These are phyloP conservation scores for Schizosaccharomyces pombe DNA, from an alignment of 805 yeast species.

Conservation along the genomic window DNA sequence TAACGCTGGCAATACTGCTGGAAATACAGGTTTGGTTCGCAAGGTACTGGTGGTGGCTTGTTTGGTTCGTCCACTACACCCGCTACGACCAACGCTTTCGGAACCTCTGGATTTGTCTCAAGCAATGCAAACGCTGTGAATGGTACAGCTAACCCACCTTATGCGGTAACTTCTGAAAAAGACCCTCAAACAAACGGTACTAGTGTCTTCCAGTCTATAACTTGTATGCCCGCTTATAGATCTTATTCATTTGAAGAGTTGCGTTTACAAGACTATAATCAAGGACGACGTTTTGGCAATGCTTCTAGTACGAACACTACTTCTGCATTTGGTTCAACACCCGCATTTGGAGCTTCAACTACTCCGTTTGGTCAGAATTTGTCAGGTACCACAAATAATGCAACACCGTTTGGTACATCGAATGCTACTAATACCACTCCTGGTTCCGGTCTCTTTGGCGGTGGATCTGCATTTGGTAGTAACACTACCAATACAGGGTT, in stretches of 20 bases:
- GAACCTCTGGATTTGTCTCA: conserved; percentile 4
- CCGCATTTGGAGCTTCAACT: conserved; percentile 5
- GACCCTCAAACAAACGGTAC: conserved; percentile 34
- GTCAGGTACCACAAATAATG: conserved; percentile 5
- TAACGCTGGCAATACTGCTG: conserved; percentile 12
- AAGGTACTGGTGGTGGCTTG: conserved; percentile 10
- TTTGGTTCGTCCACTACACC: conserved; percentile 9
- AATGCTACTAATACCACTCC: conserved; percentile 5
- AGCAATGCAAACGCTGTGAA: neutral
- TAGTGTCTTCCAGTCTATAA: conserved; percentile 46
- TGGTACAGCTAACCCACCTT: conserved; percentile 6
- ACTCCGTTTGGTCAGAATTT: neutral
- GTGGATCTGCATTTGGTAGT: conserved; percentile 13
- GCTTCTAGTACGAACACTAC: conserved; percentile 11
- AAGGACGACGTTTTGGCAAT: conserved; percentile 24
- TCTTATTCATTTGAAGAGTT: conserved; percentile 69
- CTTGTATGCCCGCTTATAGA: conserved; percentile 76
- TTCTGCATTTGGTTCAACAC: conserved; percentile 1
- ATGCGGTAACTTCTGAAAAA: conserved; percentile 32
- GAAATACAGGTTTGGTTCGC: conserved; percentile 12
- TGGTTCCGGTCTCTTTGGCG: conserved; percentile 10
- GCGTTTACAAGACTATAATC: conserved; percentile 68
- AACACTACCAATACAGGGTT: neutral
- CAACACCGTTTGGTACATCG: conserved; percentile 10
- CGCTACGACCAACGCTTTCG: conserved; percentile 10